Percentiles rank a stretch among this genome's conserved stretches.
These are phyloP conservation scores for Neofusicoccum umdonicola DNA, from an alignment of 2,329 filamentous ascomycete species.

Conservation along the genomic window DNA sequence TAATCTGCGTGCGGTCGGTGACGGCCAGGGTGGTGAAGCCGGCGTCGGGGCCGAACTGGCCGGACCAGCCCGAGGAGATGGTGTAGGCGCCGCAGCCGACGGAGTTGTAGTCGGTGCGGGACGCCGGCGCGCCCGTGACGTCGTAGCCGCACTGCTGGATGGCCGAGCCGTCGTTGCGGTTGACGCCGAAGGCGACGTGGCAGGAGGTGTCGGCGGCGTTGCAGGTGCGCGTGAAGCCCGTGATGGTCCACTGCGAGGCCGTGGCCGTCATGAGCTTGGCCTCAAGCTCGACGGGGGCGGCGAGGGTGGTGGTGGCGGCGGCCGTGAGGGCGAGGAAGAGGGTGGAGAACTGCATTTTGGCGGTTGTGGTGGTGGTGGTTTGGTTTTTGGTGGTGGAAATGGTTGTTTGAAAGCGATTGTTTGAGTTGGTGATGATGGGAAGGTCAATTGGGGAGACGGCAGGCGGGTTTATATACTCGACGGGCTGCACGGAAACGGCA, in stretches of 20 bases:
- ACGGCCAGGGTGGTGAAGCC: slow-evolving; percentile 13
- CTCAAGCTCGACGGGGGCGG: neutral
- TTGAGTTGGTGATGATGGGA: slow-evolving; percentile 10
- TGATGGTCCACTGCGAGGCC: slow-evolving; percentile 6
- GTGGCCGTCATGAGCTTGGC: slow-evolving; percentile 12
- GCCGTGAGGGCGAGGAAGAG: neutral
- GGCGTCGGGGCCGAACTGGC: slow-evolving; percentile 9
- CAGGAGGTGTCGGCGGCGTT: neutral
- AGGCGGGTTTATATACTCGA: slow-evolving; percentile 4
- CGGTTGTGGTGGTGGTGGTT: neutral
- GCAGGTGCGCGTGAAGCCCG: slow-evolving; percentile 11
- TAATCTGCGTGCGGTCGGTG: slow-evolving; percentile 1
- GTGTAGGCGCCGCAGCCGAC: slow-evolving; percentile 13
- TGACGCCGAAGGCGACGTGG: slow-evolving; percentile 11
- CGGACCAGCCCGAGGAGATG: neutral
- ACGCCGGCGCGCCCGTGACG: slow-evolving; percentile 3
- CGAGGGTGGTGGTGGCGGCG: neutral
- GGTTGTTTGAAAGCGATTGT: neutral
- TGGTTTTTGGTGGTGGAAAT: neutral
- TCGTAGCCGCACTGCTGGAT: neutral
- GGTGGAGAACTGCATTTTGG: slow-evolving; percentile 13
- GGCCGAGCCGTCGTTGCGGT: slow-evolving; percentile 2
- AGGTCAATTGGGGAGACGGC: neutral
- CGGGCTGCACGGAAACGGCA: neutral
- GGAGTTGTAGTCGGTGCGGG: neutral